A percentile compares a stretch with the other conserved stretches of the same genome.
phyloP scores from a whole-genome alignment of 1,284 basidiomycete genomes.

The Stereum hirsutum region DNA sequence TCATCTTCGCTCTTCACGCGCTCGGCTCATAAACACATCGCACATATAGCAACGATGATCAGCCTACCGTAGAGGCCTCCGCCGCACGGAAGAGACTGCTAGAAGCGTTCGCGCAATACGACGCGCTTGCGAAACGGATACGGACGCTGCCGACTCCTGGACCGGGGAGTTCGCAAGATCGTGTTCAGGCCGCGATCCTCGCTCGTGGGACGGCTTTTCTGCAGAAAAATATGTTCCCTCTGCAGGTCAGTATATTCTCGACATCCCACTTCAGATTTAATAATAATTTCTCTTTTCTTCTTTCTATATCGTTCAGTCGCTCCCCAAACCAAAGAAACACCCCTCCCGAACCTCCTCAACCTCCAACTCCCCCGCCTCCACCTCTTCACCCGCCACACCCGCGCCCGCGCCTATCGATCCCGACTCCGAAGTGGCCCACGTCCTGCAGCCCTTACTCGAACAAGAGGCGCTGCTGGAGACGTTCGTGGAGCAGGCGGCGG shows the following conservation, averaged over 20 bases:
- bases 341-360: no score
- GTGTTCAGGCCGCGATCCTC: conserved; percentile 77
- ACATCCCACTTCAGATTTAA: background rate
- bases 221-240: conserved; percentile 81
- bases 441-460: conserved; percentile 79
- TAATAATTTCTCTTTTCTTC: conserved; percentile 5
- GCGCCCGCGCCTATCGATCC: conserved; percentile 36
- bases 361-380: no score
- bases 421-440: conserved; percentile 60
- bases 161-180: conserved; percentile 68
- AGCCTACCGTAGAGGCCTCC: conserved; percentile 59
- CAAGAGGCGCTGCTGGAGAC: conserved; percentile 84
- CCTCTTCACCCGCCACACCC: conserved; percentile 13
- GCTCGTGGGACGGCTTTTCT: conserved; percentile 76
- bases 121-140: conserved; percentile 81
- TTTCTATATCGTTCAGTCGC: conserved; percentile 29
- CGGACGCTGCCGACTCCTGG: conserved; percentile 55
- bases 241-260: conserved; percentile 43
- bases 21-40: conserved; percentile 2
- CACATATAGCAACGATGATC: conserved; percentile 41
- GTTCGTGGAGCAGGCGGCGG: conserved; percentile 76
- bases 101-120: conserved; percentile 82
- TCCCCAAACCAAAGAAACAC: conserved; percentile 47
- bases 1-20: background rate
- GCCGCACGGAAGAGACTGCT: conserved; percentile 72